Base-by-base conservation (phyloP, 2,329 filamentous ascomycete genomes). In the Hawksworthiomyces lignivorus region DNA sequence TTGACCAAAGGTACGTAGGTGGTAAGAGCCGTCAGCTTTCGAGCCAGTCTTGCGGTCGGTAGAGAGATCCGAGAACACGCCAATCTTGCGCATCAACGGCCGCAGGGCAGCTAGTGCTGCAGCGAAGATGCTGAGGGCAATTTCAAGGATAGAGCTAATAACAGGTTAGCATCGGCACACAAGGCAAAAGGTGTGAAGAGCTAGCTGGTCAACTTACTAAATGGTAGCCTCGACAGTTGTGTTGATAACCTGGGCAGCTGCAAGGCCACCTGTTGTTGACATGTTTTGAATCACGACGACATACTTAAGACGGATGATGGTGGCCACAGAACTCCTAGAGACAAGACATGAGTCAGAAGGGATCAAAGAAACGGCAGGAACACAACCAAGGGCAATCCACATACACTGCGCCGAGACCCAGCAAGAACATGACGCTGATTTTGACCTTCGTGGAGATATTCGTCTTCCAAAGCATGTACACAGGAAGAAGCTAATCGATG, bases 41-140 rank as follows among this genome's bases (percentile, higher is more conserved):
- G n/a, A n/a, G n/a, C n/a, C n/a, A n/a, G n/a, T n/a, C n/a, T n/a
- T n/a, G n/a, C n/a, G 24, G 26, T 27, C 36, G 4, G 36, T 18
- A 7, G 36, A 29, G 2, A 29, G 12, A 7, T 38, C 36, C 12
- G 36, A 38, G 18, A 38, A 38, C 14, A 38, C 21, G 17, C 36
- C 36, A 19, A 29, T 27, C 6, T 27, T 24, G 18, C 36, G 36
- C 30, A 39, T 24, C 24, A 44, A 24, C 4, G 41, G 41, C 5
- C 41, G 41, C 12, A 44, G 26, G 8, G 41, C 41, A 10, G 36
- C 21, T 11, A 44, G 31, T 7, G 41, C 31, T 4, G 41, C 41
- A 17, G 41, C 41, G 19, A 44, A 36, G 24, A 44, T 44, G 26
- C 36, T 39, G 19, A 44, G 36, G 20, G 36, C 41, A 18, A 44